Percentiles rank a stretch among this genome's conserved stretches.
These are phyloP conservation scores for Austroboletus eburneus DNA, from an alignment of 768 basidiomycete genomes.

Conservation along the genomic window DNA sequence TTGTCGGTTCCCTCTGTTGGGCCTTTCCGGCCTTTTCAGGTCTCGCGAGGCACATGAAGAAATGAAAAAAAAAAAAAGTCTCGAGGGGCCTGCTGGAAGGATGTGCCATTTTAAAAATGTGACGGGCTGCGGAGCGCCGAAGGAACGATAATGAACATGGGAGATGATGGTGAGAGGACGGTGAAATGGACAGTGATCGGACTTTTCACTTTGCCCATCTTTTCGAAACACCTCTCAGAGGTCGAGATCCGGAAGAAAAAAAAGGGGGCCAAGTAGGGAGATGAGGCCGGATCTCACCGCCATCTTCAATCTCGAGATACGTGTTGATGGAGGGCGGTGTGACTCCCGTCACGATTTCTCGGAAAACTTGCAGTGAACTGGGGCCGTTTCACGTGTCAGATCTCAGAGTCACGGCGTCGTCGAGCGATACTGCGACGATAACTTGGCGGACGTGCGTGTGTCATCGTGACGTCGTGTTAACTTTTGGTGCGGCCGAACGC, in stretches of 20 bases:
- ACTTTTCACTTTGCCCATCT: constrained; percentile 14
- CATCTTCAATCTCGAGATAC: constrained; percentile 3
- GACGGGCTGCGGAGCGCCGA: constrained; percentile 7
- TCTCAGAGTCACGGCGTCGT: background rate
- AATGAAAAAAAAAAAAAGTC: constrained; percentile 1
- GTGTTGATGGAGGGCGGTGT: background rate
- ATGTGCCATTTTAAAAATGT: constrained; percentile 1
- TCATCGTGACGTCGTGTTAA: background rate
- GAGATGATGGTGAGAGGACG: constrained; percentile 13
- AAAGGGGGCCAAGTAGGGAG: constrained; percentile 4
- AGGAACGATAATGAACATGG: constrained; percentile 5
- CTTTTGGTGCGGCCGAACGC: background rate
- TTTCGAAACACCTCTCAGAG: constrained; percentile 3
- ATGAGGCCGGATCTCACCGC: constrained; percentile 28
- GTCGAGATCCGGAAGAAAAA: constrained; percentile 21
- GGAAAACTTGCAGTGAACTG: no score
- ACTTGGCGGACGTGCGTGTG: constrained; percentile 3
- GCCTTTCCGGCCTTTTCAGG: constrained; percentile 3
- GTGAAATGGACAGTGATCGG: constrained; percentile 16
- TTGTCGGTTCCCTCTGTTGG: constrained; percentile 12
- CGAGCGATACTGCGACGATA: constrained; percentile 7
- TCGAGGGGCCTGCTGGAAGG: constrained; percentile 5
- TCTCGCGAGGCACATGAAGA: constrained; percentile 17
- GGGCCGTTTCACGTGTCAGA: constrained; percentile 16
- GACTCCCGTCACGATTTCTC: background rate